Evolutionary conservation across 352 stramenopile genomes (phyloP).

Genomic region (Phytopythium chamaehyphon): DNA sequence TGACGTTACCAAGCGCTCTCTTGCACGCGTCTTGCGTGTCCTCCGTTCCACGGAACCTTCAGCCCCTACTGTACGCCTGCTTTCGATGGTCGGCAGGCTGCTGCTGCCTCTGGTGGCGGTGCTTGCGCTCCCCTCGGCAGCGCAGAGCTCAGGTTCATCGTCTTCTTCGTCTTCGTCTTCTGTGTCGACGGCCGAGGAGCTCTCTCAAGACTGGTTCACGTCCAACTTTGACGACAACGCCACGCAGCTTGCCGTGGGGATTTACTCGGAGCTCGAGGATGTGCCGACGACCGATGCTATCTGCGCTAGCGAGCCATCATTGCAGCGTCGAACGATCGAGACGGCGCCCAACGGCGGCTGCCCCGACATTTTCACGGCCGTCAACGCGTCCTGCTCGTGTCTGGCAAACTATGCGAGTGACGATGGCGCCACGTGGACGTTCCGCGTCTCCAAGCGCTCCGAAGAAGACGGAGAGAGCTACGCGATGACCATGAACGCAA

Average conservation of each 20-base stretch:
- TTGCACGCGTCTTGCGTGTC: no score
- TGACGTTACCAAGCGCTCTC: no score
- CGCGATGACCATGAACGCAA: constrained; percentile 6
- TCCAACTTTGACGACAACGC: constrained; percentile 23
- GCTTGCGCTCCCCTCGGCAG: background rate
- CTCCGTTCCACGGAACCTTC: no score
- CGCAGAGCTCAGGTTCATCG: constrained; percentile 2
- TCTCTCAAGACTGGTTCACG: constrained; percentile 28
- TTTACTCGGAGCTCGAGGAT: constrained; percentile 18
- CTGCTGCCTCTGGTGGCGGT: background rate
- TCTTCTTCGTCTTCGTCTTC: constrained; percentile 1
- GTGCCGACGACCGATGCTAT: constrained; percentile 20
- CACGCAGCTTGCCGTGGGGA: constrained; percentile 26
- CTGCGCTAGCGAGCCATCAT: constrained; percentile 19
- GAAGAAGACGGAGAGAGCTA: constrained; percentile 11
- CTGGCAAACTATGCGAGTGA: constrained; percentile 14
- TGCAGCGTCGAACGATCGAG: constrained; percentile 16
- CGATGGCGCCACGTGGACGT: constrained; percentile 15
- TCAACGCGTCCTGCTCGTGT: constrained; percentile 26
- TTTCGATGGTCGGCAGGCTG: no score
- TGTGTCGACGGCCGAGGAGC: constrained; percentile 12
- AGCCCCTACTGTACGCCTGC: no score
- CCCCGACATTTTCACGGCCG: constrained; percentile 25
- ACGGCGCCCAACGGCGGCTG: constrained; percentile 21
- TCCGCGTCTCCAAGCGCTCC: constrained; percentile 11